Conservation (phyloP, 176 grass and related monocot genomes). For the Juncus effusus region DNA sequence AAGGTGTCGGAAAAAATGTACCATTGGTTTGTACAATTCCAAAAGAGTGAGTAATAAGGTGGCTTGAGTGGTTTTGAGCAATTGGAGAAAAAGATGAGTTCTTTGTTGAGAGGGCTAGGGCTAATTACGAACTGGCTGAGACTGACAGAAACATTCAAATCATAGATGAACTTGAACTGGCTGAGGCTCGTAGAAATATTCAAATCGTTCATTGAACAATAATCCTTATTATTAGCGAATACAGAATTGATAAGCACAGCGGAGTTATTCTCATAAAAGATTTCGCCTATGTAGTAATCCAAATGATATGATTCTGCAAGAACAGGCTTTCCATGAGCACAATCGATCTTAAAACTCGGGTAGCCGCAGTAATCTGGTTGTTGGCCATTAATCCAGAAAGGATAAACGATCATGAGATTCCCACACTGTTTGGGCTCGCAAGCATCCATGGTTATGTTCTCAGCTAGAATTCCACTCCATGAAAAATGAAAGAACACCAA, state of each 20-base stretch:
- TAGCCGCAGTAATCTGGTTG: slow-evolving; percentile 32
- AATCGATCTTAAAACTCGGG: slow-evolving; percentile 12
- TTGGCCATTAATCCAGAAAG: slow-evolving; percentile 39
- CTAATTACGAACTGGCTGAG: slow-evolving; percentile 37
- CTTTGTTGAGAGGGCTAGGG: slow-evolving; percentile 2
- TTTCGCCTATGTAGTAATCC: slow-evolving; percentile 8
- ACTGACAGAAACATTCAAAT: too few relatives aligned
- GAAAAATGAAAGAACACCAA: neutral
- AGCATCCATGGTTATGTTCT: neutral
- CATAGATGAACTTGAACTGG: too few relatives aligned
- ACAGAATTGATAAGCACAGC: neutral
- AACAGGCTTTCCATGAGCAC: neutral
- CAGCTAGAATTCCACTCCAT: neutral
- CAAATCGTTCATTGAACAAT: neutral
- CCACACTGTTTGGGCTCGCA: slow-evolving; percentile 36
- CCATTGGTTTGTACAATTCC: too few relatives aligned
- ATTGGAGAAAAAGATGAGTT: slow-evolving; percentile 40
- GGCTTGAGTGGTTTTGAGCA: neutral
- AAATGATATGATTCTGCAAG: neutral
- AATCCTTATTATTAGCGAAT: neutral
- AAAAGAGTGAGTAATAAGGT: too few relatives aligned
- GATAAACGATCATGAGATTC: slow-evolving; percentile 20
- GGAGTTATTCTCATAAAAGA: slow-evolving; percentile 31
- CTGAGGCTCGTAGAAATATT: slow-evolving; percentile 19
- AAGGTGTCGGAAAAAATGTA: too few relatives aligned